A percentile compares a stretch with the other conserved stretches of the same genome.
phyloP scores from a whole-genome alignment of 148 eudicot genomes.

The Limonium bicolor region DNA sequence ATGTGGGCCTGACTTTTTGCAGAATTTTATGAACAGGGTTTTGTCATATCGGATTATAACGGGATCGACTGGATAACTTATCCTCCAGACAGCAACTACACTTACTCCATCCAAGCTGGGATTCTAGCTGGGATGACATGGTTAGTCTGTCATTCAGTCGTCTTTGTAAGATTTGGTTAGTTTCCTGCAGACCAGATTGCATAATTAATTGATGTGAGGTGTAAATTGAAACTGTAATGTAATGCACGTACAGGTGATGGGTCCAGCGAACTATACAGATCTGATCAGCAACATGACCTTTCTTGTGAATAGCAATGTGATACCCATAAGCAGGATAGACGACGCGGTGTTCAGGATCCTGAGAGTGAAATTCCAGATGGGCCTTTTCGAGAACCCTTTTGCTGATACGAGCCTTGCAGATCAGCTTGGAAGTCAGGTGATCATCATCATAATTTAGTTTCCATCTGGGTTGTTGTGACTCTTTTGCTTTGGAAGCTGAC shows the following conservation, averaged over 20 bases:
- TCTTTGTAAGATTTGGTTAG: not conserved
- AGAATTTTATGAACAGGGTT: constrained; percentile 54
- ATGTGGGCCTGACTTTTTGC: not conserved
- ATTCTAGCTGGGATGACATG: constrained; percentile 79
- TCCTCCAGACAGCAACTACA: constrained; percentile 58
- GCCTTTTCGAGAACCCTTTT: constrained; percentile 42
- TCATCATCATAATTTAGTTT: not conserved
- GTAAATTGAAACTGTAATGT: not conserved
- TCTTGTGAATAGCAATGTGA: constrained; percentile 25
- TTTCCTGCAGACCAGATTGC: not conserved
- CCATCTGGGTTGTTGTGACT: not conserved
- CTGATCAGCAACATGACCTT: constrained; percentile 23
- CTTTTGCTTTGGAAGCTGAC: not conserved
- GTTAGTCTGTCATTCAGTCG: constrained; percentile 17
- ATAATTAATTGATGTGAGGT: not conserved
- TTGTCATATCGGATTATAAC: constrained; percentile 71
- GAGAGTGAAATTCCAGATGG: constrained; percentile 46
- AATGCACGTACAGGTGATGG: constrained; percentile 31
- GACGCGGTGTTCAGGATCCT: constrained; percentile 54
- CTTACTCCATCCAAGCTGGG: constrained; percentile 44
- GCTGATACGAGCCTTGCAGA: constrained; percentile 35
- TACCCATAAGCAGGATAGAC: constrained; percentile 42
- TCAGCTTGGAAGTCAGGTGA: constrained; percentile 33
- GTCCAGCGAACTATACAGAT: constrained; percentile 34
- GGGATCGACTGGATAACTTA: constrained; percentile 63